Base-by-base conservation (phyloP, 495 filamentous ascomycete species). In the Lasiosphaeria hispida region DNA sequence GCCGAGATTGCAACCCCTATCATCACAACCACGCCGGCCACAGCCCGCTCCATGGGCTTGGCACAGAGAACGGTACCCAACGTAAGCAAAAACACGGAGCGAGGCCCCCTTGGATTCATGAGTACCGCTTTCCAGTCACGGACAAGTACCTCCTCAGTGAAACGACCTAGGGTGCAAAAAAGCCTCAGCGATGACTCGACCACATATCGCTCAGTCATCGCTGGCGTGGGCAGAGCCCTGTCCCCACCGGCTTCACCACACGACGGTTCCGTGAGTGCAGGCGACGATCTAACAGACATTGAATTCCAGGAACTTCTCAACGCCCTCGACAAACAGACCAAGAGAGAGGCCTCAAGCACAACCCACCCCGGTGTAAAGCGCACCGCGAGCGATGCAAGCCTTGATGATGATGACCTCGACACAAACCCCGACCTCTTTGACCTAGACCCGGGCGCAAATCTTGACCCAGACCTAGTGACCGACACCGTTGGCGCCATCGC, bases 401-500 rank as follows among this genome's bases (percentile, higher is more conserved):
- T 10, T 13, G 13, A 43, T 8, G 54, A 43, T 8, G 54, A 67
- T n/a, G 63, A 67, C 0, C 53, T 30, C 23, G 23, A 30, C 23
- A 30, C 23, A 30, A 30, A 30, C 23, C 5, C 23, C 23, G 23
- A 30, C 23, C 5, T 30, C 23, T 30, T 5, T 5, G 5, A 5
- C 23, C 23, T 30, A 30, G 23, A 30, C 5, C 23, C 23, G 2
- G 5, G 23, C 23, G 5, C 23, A 30, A 30, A 66, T 0, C 48
- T 49, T 13, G 67, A 74, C n/a, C 69, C 69, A 14, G 82, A 85
- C 66, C 53, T 70, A 8, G 86, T 98, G 56, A 95, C 87, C 4
- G 94, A 98, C 73, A 98, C 94, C 3, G 90, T 98, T 37, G 94
- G 94, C 8, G 95, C 91, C 15, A 94, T 98, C 62, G 95, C 92